Evolutionary conservation across 495 filamentous ascomycete species (phyloP), one percentile per base, ranked within the genome.

Genomic region (Astrothelium macrocarpum): DNA sequence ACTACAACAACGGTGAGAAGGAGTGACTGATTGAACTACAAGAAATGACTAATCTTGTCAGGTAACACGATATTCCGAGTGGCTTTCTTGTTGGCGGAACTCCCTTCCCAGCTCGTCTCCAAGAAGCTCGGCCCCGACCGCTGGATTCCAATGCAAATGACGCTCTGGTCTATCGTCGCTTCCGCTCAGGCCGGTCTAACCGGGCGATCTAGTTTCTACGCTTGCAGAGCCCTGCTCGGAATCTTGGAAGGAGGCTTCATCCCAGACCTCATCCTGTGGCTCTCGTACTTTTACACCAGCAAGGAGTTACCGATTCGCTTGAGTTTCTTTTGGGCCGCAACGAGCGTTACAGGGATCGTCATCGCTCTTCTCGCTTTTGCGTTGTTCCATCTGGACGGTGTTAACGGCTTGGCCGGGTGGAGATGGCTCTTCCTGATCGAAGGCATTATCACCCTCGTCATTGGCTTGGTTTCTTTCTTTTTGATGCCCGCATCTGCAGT

Each of bases 341-440:
- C 77, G 25, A 73, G 69, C 45, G 74, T 76, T 4, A 74, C 75
- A 31, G 75, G 80, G 60, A 78, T 82, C 49, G 65, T 80, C 46
- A 78, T 75, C 9, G 72, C 79, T 0, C 69, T 84, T 1, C 66
- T 82, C 3, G 81, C 81, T 2, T 74, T 74, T 26, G 80, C 81
- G 0, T 71, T 84, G n/a, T 71, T 84, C 3, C 70, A 76, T 61
- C 77, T 84, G 76, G 72, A 77, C 9, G 81, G 80, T 9, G 68
- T 81, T 28, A 65, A 71, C 32, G 81, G 80, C 29, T 75, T 74
- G 72, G 67, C 68, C 16, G 81, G 80, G 2, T 84, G 81, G 81
- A 74, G 60, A 32, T 72, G 73, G 75, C 74, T 80, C 16, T 85
- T 83, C 68, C 68, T 84, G 1, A 74, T 85, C 43, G 81, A 84